Base-by-base conservation (phyloP, 2,329 filamentous ascomycete genomes). In the Ascocoryne sarcoides region DNA sequence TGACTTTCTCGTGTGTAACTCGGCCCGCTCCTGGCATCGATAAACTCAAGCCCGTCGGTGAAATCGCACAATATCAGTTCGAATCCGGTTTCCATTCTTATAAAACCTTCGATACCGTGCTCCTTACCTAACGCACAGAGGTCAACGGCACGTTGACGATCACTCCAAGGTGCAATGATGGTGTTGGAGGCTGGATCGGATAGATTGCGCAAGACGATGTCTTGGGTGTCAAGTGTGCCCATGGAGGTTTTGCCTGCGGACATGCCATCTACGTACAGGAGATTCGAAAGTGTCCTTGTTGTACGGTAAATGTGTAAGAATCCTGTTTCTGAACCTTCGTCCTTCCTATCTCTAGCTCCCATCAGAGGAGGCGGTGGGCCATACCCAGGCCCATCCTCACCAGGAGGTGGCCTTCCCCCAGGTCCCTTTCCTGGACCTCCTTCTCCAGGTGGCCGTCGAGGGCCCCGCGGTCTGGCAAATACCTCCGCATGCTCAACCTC, bases 181-280 rank as follows among this genome's bases (percentile, higher is more conserved):
- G 7, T 7, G 7, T 7, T 12, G 7, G 7, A 7, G 7, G 23
- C 23, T 7, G 23, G 12, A n/a, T n/a, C n/a, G 23, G 23, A 26
- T 26, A 12, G 23, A 12, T 46, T 45, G 37, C 30, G 49, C 39
- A 87, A 65, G 1, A 86, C 53, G 1, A 69, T 55, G 51, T 86
- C 81, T 51, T 84, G 79, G 0, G 74, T 69, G 53, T 86, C 82
- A 2, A 85, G 65, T 0, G 80, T 84, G 3, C 82, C 82, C 53
- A 78, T 75, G 1, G 53, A 36, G 0, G 73, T 75, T 50, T 86
- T 86, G 1, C 69, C 82, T 0, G 79, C 82, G 2, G 74, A 73
- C 66, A 80, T 78, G 3, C 82, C 82, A 53, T 87, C 83, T 12
- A 86, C 57, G 52, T 85, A 84, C 3, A 87, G 62, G 3, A 85